These are phyloP conservation scores for Geranomyces variabilis DNA, from an alignment of 192 early-diverging fungal species.

Conservation along the genomic window DNA sequence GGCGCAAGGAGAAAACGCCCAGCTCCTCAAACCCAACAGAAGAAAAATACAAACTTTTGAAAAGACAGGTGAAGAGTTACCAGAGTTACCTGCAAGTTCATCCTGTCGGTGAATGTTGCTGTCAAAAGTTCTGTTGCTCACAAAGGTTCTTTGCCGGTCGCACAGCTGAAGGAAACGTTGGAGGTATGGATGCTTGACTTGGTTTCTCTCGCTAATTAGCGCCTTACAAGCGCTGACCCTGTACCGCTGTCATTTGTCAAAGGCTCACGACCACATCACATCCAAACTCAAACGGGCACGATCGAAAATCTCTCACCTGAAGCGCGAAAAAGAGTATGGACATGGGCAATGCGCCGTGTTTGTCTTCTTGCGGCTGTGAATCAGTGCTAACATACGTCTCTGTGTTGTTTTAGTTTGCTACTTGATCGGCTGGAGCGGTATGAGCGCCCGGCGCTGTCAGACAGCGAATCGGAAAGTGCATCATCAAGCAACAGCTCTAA, in stretches of 20 bases:
- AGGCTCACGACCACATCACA: slow-evolving; percentile 40
- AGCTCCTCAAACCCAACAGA: slow-evolving; percentile 11
- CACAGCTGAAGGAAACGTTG: slow-evolving; percentile 39
- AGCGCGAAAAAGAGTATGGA: slow-evolving; percentile 40
- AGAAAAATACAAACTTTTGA: slow-evolving; percentile 45
- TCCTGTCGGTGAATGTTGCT: neutral
- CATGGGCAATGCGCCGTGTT: neutral
- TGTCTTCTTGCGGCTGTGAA: neutral
- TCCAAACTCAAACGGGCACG: slow-evolving; percentile 19
- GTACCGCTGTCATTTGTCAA: neutral
- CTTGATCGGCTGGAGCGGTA: slow-evolving; percentile 30
- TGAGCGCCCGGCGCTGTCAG: slow-evolving; percentile 25
- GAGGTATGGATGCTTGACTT: slow-evolving; percentile 13
- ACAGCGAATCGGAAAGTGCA: slow-evolving; percentile 10
- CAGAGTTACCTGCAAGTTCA: neutral
- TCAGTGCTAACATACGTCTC: neutral
- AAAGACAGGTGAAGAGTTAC: slow-evolving; percentile 29
- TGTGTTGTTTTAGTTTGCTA: slow-evolving; percentile 9
- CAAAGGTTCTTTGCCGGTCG: neutral
- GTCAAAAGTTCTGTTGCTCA: slow-evolving; percentile 11
- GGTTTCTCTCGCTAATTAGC: neutral
- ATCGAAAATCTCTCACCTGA: slow-evolving; percentile 20
- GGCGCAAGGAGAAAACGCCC: neutral
- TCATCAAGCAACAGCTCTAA: slow-evolving; percentile 22
- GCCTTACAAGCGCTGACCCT: neutral